Evolutionary conservation across 1,284 basidiomycete species (phyloP), one percentile per base, ranked within the genome.

Genomic region (Moesziomyces sp.): DNA sequence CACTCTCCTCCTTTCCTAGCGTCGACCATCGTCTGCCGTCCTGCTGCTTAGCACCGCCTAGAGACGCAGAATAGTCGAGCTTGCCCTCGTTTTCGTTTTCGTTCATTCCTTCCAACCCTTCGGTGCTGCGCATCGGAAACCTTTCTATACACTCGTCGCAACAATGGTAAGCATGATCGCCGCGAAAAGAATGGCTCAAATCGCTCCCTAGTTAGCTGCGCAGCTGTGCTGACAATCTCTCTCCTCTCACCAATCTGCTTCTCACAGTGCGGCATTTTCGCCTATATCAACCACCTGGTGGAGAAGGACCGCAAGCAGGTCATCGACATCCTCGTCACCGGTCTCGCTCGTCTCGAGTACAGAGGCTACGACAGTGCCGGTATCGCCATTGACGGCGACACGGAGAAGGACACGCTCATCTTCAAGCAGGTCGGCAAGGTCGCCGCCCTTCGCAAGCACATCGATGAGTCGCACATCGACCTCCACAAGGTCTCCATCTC

Each of bases 341-440:
- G 95, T 77, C 91, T 99, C 68, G 91, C 93, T 52, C 91, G 97
- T 70, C 91, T 98, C 81, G 97, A 99, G 85, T 99, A 99, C 87
- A 92, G 97, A 84, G 95, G 97, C 52, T 98, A 99, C 85, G 97
- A 99, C 86, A 94, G 92, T 81, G 97, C 97, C 13, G 88, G 88
- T 84, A 89, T 99, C 73, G 93, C 92, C 74, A 90, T 98, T 78
- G 97, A 99, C 83, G 96, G 95, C 40, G 95, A 99, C 88, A 89
- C 90, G 78, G 87, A 90, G 7, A 89, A 89, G 49, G 88, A 84
- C 43, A 88, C 93, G 63, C 81, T 93, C 66, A 93, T 91, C 87
- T 99, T 96, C 91, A 99, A 98, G 88, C 92, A 97, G 86, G 96
- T 99, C 57, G 97, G 97, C 86, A 99, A 99, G 86, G 97, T 99